Evolutionary conservation across 768 basidiomycete genomes (phyloP), one percentile per base, ranked within the genome.

Genomic region (Lactarius deliciosus): DNA sequence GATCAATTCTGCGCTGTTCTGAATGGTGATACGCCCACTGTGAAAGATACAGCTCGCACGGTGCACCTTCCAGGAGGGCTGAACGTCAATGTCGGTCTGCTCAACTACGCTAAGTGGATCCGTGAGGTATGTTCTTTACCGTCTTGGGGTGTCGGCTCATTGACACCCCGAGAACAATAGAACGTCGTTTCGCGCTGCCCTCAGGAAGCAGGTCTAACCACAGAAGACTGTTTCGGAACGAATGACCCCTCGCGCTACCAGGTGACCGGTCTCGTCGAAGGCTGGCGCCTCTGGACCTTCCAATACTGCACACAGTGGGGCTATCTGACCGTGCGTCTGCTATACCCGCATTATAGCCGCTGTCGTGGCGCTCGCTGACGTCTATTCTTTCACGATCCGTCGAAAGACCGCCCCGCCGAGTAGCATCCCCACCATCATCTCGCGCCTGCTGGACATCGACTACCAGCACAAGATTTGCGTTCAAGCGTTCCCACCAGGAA

Each of bases 271-370:
- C 77, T 94, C 18, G 80, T 85, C 61, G 85, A 93, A 72, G 83
- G 83, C 1, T 98, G 96, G 96, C 85, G 94, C 38, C 76, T 87
- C 16, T 98, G 96, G 96, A 72, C 80, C 7, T 97, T 94, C 82
- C 96, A 94, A 78, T 91, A 92, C 64, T 96, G 94, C 79, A 94
- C 92, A 0, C 86, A 96, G 72, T 98, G 96, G 96, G 96, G 95
- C 2, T 99, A 93, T 76, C 95, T 96, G 75, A 87, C 82, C 36
- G 92, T 91, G 71, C 40, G 85, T 65, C 28, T 10, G 34, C 25
- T 20, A 41, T 30, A 25, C 50, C 15, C 57, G 22, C 38, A 40
- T 36, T 34, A 20, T 22, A 11, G 3, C 10, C 55, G 28, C 34
- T 36, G 25, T 11, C 40, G n/a, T 10, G 20, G 20, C 16, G 38